Evolutionary conservation across 1,284 basidiomycete genomes (phyloP).

Genomic region (Ceratobasidium sp.): DNA sequence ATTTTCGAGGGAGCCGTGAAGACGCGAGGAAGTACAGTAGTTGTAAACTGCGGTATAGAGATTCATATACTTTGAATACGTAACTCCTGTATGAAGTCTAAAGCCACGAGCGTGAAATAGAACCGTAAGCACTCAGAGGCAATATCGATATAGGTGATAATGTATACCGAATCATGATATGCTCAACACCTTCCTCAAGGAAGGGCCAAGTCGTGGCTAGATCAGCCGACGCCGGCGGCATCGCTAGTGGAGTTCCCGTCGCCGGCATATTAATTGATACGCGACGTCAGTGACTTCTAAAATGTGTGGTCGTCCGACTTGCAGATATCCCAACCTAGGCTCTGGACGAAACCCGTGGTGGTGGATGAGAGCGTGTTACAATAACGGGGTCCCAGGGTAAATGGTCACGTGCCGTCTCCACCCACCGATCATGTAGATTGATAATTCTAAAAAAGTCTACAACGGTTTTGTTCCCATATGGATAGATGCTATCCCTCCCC

Average conservation of each 20-base stretch:
- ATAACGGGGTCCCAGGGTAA: conserved; percentile 29
- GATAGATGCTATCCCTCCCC: conserved; percentile 85
- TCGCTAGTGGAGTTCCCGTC: conserved; percentile 47
- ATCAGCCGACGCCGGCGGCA: conserved; percentile 73
- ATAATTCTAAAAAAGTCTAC: conserved; percentile 9
- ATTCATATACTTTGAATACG: conserved; percentile 91
- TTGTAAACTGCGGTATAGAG: conserved; percentile 96
- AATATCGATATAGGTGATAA: background rate
- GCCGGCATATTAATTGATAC: conserved; percentile 17
- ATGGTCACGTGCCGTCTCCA: conserved; percentile 17
- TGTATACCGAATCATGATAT: conserved; percentile 80
- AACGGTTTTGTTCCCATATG: conserved; percentile 85
- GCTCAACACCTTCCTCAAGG: conserved; percentile 86
- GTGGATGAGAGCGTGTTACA: conserved; percentile 14
- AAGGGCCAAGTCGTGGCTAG: conserved; percentile 88
- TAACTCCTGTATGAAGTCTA: conserved; percentile 84
- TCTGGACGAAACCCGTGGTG: conserved; percentile 24
- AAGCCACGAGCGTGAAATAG: background rate
- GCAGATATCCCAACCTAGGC: conserved; percentile 6
- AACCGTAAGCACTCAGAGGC: conserved; percentile 39
- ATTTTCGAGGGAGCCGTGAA: conserved; percentile 67
- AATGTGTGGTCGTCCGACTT: background rate
- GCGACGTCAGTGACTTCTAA: background rate
- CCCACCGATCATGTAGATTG: too few relatives aligned
- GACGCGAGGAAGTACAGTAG: conserved; percentile 92